phyloP scores from a whole-genome alignment of 2,329 filamentous ascomycete genomes.

The Colletotrichum brevisporum region DNA sequence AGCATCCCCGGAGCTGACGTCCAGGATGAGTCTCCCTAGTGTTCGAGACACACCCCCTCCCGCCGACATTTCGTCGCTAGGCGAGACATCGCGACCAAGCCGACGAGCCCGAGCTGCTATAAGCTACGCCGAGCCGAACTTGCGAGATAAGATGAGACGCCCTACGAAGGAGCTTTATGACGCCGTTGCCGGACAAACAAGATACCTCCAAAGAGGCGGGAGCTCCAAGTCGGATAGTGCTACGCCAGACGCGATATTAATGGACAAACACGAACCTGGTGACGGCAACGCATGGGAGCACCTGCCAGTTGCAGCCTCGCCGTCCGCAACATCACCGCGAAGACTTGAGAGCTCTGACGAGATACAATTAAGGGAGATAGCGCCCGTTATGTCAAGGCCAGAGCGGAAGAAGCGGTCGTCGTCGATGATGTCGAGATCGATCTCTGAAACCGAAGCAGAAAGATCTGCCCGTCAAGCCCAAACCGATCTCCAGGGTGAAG shows the following conservation, averaged over 20 bases:
- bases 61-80: conserved; percentile 66
- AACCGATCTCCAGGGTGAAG: not conserved
- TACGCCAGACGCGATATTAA: conserved; percentile 46
- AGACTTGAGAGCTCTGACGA: conserved; percentile 51
- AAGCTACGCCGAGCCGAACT: conserved; percentile 86
- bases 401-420: conserved; percentile 60
- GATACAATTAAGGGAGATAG: conserved; percentile 45
- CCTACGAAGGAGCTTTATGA: conserved; percentile 83
- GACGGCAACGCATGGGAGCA: conserved; percentile 50
- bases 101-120: conserved; percentile 77
- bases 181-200: conserved; percentile 77
- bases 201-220: conserved; percentile 50
- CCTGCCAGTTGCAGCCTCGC: conserved; percentile 41
- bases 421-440: conserved; percentile 42
- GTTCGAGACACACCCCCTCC: conserved; percentile 72
- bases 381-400: conserved; percentile 52
- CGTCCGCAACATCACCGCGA: not conserved
- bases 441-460: conserved; percentile 32
- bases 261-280: conserved; percentile 52
- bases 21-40: conserved; percentile 53
- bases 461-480: conserved; percentile 7
- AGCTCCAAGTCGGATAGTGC: conserved; percentile 57
- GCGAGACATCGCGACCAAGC: conserved; percentile 74
- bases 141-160: conserved; percentile 86
- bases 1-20: conserved; percentile 63